Conservation (phyloP, 768 basidiomycete species). For the Gloeopeniophorella convolvens region DNA sequence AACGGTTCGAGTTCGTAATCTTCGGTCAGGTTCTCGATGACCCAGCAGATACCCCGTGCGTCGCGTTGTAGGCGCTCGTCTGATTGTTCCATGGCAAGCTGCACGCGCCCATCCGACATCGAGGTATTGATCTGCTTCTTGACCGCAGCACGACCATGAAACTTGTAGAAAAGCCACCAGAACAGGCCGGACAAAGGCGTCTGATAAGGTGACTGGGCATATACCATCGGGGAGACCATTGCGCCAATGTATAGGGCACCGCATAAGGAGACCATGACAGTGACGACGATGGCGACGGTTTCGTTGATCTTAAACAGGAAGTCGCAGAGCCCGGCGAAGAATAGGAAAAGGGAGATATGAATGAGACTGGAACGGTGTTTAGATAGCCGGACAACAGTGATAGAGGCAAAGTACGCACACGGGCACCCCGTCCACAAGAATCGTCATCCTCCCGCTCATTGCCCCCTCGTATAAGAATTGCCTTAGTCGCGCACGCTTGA, state of each 20-base stretch:
- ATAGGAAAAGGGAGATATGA: no score
- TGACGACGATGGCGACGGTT: background rate
- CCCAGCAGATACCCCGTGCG: background rate
- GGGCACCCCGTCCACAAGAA: slow-evolving; percentile 38
- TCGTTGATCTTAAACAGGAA: slow-evolving; percentile 32
- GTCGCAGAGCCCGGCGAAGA: slow-evolving; percentile 38
- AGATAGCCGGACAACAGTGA: no score
- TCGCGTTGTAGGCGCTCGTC: background rate
- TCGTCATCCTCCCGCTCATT: slow-evolving; percentile 33
- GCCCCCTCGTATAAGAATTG: slow-evolving; percentile 33
- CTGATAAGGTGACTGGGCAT: slow-evolving; percentile 7
- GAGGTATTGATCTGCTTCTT: background rate
- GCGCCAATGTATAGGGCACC: slow-evolving; percentile 8
- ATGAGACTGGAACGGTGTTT: no score
- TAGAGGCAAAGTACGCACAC: slow-evolving; percentile 43
- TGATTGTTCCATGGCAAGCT: background rate
- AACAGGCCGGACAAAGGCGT: background rate
- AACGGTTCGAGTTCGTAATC: background rate
- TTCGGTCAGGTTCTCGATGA: background rate
- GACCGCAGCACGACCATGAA: background rate
- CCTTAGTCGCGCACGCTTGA: slow-evolving; percentile 35
- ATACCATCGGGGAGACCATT: background rate
- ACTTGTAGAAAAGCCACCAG: background rate
- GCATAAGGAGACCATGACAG: slow-evolving; percentile 1
- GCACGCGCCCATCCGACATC: background rate